These are phyloP conservation scores for Hypoxylon fuscum DNA, from an alignment of 495 filamentous ascomycete species.

Conservation along the genomic window DNA sequence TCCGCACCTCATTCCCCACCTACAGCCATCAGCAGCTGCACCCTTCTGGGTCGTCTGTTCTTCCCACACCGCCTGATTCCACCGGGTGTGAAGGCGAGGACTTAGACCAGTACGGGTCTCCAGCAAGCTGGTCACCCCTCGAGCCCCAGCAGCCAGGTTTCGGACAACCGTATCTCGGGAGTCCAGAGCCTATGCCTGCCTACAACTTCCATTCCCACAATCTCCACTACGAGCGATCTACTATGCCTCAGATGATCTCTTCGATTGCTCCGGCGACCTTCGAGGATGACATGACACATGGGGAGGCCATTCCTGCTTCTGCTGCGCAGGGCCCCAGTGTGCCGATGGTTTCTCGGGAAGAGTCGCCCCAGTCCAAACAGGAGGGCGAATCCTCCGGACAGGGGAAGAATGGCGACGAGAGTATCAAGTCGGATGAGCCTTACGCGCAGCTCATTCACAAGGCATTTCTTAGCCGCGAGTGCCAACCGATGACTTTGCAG, in stretches of 20 bases:
- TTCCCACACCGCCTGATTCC: slow-evolving; percentile 34
- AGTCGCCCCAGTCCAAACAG: slow-evolving; percentile 1
- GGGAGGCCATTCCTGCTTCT: not conserved
- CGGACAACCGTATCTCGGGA: not conserved
- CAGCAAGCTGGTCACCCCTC: slow-evolving; percentile 27
- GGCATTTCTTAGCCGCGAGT: slow-evolving; percentile 72
- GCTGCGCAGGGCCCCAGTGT: not conserved
- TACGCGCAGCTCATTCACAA: slow-evolving; percentile 86
- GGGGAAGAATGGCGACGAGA: slow-evolving; percentile 18
- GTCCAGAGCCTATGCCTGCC: slow-evolving; percentile 5
- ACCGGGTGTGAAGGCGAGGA: slow-evolving; percentile 35
- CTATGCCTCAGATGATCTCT: slow-evolving; percentile 8
- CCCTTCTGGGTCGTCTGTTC: slow-evolving; percentile 17
- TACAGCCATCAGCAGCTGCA: slow-evolving; percentile 16
- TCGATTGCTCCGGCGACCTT: not conserved
- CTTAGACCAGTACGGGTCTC: slow-evolving; percentile 27
- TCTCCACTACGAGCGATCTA: slow-evolving; percentile 10
- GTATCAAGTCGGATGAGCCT: slow-evolving; percentile 62
- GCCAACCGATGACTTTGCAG: slow-evolving; percentile 77
- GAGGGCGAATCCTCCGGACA: not conserved
- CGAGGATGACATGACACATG: slow-evolving; percentile 10
- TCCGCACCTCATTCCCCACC: slow-evolving; percentile 21
- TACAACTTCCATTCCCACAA: slow-evolving; percentile 10
- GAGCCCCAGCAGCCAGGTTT: slow-evolving; percentile 10
- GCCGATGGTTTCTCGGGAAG: not conserved